phyloP scores from a whole-genome alignment of 768 basidiomycete genomes.

The Cantharellus cinnabarinus region DNA sequence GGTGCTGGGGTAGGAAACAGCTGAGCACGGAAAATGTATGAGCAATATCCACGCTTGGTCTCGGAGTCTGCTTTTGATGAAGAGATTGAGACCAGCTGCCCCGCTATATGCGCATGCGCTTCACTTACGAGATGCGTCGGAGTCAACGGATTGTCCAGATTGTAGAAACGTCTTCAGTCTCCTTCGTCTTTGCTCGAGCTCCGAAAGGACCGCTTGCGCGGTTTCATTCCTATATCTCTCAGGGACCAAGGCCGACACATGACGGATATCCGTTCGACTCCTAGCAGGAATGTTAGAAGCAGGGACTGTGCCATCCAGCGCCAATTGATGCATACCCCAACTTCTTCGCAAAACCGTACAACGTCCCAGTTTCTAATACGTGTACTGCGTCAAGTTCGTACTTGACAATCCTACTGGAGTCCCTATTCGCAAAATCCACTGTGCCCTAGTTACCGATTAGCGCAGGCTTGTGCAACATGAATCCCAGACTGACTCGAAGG shows the following conservation, averaged over 20 bases:
- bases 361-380: slow-evolving; percentile 47
- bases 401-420: slow-evolving; percentile 21
- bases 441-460: slow-evolving; percentile 30
- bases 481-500: background rate
- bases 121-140: background rate
- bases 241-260: slow-evolving; percentile 47
- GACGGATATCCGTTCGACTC: slow-evolving; percentile 35
- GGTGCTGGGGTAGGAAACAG: slow-evolving; percentile 35
- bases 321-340: slow-evolving; percentile 25
- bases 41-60: slow-evolving; percentile 25
- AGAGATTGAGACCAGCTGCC: background rate
- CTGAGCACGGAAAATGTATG: slow-evolving; percentile 47
- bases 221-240: slow-evolving; percentile 34
- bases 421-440: slow-evolving; percentile 37
- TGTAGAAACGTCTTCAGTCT: slow-evolving; percentile 27
- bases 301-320: background rate
- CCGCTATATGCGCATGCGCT: background rate
- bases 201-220: slow-evolving; percentile 34
- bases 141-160: too few relatives aligned
- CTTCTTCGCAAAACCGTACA: slow-evolving; percentile 55
- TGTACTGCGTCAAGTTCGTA: slow-evolving; percentile 65
- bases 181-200: slow-evolving; percentile 23
- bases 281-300: background rate
- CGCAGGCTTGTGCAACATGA: background rate
- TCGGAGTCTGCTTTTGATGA: slow-evolving; percentile 27